Conservation (phyloP, 192 early-diverging fungal species). For the Rhizoclosmatium sp. region DNA sequence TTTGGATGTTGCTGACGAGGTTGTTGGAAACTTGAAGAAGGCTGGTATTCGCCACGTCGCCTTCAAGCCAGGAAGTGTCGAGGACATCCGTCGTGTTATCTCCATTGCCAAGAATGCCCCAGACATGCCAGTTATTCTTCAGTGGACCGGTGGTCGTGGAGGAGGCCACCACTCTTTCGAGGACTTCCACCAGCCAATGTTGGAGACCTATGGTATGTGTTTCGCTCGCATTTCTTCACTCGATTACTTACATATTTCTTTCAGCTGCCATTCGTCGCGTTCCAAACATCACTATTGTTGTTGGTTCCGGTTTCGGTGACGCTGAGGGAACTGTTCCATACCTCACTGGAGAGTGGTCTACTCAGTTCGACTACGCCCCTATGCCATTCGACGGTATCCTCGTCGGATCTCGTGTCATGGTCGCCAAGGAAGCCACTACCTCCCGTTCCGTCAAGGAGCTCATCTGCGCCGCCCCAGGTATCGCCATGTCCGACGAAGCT, state of each 20-base stretch:
- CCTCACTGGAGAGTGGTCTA: constrained; percentile 92
- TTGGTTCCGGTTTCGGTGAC: constrained; percentile 92
- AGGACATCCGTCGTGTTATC: constrained; percentile 83
- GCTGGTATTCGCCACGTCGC: constrained; percentile 84
- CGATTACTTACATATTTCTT: neutral
- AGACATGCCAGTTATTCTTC: constrained; percentile 86
- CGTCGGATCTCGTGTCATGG: constrained; percentile 97
- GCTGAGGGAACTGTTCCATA: constrained; percentile 87
- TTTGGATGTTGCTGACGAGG: constrained; percentile 81
- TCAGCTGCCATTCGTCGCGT: constrained; percentile 81
- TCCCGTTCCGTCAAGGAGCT: constrained; percentile 83
- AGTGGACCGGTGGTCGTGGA: constrained; percentile 97
- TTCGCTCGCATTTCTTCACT: neutral
- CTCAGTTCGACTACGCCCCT: constrained; percentile 77
- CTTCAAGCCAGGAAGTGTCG: constrained; percentile 83
- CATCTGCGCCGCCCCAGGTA: constrained; percentile 84
- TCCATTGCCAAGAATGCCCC: constrained; percentile 83
- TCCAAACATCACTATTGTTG: constrained; percentile 84
- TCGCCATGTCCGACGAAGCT: constrained; percentile 65
- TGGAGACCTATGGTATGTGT: constrained; percentile 74
- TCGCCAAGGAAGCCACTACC: constrained; percentile 85
- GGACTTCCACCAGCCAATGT: constrained; percentile 91
- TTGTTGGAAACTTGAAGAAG: constrained; percentile 74
- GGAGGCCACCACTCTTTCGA: constrained; percentile 98
- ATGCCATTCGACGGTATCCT: constrained; percentile 97